phyloP scores from a whole-genome alignment of 78 protist genomes.

The Dictyostelium brefeldianum region DNA sequence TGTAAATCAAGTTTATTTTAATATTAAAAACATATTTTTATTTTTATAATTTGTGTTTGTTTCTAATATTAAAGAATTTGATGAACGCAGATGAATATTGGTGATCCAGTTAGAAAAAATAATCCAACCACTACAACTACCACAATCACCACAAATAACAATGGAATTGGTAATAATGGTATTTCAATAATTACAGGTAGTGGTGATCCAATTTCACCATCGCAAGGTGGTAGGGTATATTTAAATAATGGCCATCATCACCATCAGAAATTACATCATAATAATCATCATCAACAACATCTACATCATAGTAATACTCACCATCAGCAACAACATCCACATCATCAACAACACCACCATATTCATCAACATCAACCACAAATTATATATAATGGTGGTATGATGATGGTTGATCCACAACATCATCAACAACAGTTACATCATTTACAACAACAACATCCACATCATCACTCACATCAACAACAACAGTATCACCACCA shows the following conservation, averaged over 20 bases:
- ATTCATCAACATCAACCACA: not conserved
- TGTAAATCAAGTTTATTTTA: too few species aligned
- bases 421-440: not conserved
- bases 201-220: not conserved
- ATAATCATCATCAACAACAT: not conserved
- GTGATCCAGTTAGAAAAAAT: constrained; percentile 62
- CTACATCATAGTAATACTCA: not conserved
- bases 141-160: not conserved
- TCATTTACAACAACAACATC: not conserved
- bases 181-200: not conserved
- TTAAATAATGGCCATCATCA: not conserved
- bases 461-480: not conserved
- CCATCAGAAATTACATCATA: not conserved
- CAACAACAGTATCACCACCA: constrained; percentile 30
- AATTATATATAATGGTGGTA: not conserved
- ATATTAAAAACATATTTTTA: not conserved
- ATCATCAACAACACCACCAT: not conserved
- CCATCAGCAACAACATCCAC: not conserved
- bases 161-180: not conserved
- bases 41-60: not conserved
- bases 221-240: too few species aligned
- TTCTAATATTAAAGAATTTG: too few species aligned
- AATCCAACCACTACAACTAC: not conserved
- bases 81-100: constrained; percentile 76
- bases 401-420: not conserved